Percentiles rank a stretch among this genome's conserved stretches.
Evolutionary conservation across 768 basidiomycete genomes (phyloP).

Genomic region (Leccinum uliginosum): DNA sequence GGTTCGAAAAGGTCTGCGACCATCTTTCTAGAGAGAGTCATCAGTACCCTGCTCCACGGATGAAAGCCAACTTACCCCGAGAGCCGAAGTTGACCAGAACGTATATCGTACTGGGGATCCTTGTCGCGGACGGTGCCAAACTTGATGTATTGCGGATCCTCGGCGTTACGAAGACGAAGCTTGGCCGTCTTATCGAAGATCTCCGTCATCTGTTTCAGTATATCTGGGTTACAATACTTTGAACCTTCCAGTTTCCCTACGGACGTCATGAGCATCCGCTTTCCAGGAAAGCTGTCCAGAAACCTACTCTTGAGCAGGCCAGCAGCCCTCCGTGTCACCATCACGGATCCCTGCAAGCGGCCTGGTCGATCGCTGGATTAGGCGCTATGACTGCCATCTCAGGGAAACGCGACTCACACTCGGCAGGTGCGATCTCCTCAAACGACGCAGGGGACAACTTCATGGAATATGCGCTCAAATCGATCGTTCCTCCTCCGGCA

Average conservation of each 20-base stretch:
- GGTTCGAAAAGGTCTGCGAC: constrained; percentile 42
- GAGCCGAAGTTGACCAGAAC: constrained; percentile 37
- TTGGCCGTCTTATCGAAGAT: constrained; percentile 39
- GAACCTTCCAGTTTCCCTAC: constrained; percentile 31
- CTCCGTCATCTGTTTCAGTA: constrained; percentile 34
- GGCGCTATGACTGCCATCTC: neutral
- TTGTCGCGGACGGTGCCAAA: constrained; percentile 39
- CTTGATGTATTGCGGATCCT: constrained; percentile 37
- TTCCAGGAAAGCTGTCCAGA: neutral
- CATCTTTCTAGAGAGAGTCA: constrained; percentile 27
- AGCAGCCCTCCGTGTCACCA: constrained; percentile 34
- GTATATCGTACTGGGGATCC: constrained; percentile 36
- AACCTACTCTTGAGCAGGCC: constrained; percentile 26
- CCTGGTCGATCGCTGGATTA: constrained; percentile 23
- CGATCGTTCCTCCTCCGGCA: constrained; percentile 45
- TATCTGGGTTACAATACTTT: constrained; percentile 28
- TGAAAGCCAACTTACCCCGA: constrained; percentile 27
- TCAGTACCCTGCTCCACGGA: neutral
- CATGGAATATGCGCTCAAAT: constrained; percentile 41
- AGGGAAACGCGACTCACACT: constrained; percentile 24
- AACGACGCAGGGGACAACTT: constrained; percentile 36
- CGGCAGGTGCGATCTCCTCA: constrained; percentile 35
- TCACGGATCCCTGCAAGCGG: constrained; percentile 38
- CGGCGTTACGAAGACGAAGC: constrained; percentile 38
- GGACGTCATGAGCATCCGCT: neutral